phyloP scores from a whole-genome alignment of 2,329 filamentous ascomycete species.

The Lachnellula arida region DNA sequence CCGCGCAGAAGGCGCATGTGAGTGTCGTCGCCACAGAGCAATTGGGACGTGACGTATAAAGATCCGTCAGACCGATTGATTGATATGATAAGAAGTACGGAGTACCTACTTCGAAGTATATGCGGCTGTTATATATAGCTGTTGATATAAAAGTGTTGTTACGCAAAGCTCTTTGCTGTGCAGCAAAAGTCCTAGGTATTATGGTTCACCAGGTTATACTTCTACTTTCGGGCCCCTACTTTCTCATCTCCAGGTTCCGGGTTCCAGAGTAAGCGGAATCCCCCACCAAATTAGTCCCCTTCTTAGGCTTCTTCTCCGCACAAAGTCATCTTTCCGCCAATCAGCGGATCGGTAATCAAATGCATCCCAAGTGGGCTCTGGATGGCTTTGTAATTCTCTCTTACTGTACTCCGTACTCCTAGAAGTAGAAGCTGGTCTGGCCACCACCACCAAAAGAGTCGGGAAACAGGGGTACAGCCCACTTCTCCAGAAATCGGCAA shows the following conservation, averaged over 20 bases:
- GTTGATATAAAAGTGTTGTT: background rate
- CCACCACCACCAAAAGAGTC: background rate
- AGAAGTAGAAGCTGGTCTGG: background rate
- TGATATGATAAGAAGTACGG: background rate
- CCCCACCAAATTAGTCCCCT: background rate
- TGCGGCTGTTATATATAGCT: background rate
- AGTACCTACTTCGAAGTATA: too few relatives aligned
- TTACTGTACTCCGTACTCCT: background rate
- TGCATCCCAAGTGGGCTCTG: background rate
- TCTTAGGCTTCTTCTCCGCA: background rate
- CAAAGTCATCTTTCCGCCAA: background rate
- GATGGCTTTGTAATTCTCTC: background rate
- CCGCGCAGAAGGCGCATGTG: background rate
- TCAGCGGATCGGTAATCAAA: background rate
- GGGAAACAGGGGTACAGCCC: slow-evolving; percentile 1
- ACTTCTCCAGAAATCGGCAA: background rate
- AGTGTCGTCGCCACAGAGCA: background rate
- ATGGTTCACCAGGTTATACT: too few relatives aligned
- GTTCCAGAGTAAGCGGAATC: background rate
- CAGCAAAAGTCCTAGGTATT: too few relatives aligned
- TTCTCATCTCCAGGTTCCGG: background rate
- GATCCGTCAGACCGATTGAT: background rate
- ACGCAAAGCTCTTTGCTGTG: background rate
- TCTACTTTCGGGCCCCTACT: background rate
- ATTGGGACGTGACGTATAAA: background rate